Evolutionary conservation across 306 rosid genomes (phyloP), one percentile per base, ranked within the genome.

Genomic region (Cucurbita maxima): DNA sequence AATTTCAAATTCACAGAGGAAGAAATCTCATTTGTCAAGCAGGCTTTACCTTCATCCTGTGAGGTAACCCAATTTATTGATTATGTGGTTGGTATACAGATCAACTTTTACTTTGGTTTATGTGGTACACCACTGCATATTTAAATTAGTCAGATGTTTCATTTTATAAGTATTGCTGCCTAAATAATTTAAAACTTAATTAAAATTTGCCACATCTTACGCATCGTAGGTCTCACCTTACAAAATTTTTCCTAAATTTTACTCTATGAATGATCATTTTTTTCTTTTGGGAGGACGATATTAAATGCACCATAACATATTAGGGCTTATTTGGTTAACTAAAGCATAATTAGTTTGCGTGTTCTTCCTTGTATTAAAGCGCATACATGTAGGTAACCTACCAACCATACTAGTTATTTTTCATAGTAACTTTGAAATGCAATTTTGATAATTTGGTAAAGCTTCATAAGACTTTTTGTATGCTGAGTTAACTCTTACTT

Each of bases 1-100:
- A 91, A 88, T 87, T 95, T 95, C 87, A 91, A 75, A 76, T 81
- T 95, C 70, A 77, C 81, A 6, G 97, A 89, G 59, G 96, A 89
- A 19, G 99, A 91, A 79, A 95, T 91, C 34, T 60, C 78, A 75
- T 95, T 95, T 72, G 52, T 95, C 72, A 87, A 81, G 79, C 57
- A 91, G 66, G 71, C 87, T 60, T 84, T 95, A 73, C 84, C 96
- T 82, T 50, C 90, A 78, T 75, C 91, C 4, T 89, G 96, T 77
- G 99, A 95, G 97, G 99, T 95, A 86, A 71, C 66, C 77, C 22
- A 38, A 43, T 56, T 47, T 72, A 47, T 61, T 40, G 52, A 48
- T 64, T 55, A 12, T 44, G 30, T 50, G 10, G n/a, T 63, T 62
- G 13, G 36, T 71, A 25, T 71, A 6, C 10, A 56, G 18, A 2